Evolutionary conservation across 2,329 filamentous ascomycete species (phyloP).

Genomic region (Paecilomyces dactylethromorphus): DNA sequence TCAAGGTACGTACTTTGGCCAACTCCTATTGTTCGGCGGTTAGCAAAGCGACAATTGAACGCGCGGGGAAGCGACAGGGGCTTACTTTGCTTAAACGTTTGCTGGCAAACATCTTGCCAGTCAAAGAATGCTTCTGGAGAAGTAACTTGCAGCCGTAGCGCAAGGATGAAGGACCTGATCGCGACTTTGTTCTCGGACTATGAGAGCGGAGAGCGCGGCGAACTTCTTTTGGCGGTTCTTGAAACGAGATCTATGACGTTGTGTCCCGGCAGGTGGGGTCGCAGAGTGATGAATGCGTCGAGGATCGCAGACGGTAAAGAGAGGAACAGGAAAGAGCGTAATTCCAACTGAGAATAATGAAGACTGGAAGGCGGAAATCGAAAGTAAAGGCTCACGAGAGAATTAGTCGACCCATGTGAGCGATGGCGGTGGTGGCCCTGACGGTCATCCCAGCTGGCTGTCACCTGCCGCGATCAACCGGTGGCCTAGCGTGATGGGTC

Average conservation of each 20-base stretch:
- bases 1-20: conserved; percentile 40
- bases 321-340: not conserved
- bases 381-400: not conserved
- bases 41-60: conserved; percentile 11
- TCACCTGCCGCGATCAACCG: not conserved
- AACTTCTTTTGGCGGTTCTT: not conserved
- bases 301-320: not conserved
- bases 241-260: not conserved
- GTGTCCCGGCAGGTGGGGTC: not conserved
- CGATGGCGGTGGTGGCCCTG: not conserved
- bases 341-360: not conserved
- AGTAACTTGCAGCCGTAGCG: not conserved
- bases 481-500: not conserved
- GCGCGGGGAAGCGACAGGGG: conserved; percentile 1
- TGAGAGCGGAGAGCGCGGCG: not conserved
- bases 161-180: not conserved
- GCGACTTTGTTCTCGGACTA: not conserved
- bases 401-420: not conserved
- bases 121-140: not conserved
- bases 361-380: not conserved
- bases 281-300: not conserved
- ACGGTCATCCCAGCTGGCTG: not conserved
- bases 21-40: conserved; percentile 41
- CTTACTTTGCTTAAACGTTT: conserved; percentile 43
- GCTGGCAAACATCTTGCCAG: conserved; percentile 41